phyloP scores from a whole-genome alignment of 352 stramenopile species.

The Globisporangium mamillatum region DNA sequence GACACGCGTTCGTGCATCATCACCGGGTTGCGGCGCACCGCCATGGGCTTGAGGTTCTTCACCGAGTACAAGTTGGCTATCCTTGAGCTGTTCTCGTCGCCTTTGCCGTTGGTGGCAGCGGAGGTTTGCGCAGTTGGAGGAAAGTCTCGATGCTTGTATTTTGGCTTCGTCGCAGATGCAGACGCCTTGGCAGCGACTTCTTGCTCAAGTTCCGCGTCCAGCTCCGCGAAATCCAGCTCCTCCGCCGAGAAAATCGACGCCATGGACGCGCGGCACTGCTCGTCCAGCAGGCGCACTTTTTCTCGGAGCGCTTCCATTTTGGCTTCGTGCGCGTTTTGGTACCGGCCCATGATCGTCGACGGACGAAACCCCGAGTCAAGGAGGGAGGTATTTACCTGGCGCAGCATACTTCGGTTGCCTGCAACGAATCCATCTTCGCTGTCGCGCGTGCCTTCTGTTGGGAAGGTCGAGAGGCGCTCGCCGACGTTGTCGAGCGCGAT shows the following conservation, averaged over 20 bases:
- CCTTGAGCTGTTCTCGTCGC: constrained; percentile 19
- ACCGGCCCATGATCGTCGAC: constrained; percentile 44
- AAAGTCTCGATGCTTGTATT: constrained; percentile 18
- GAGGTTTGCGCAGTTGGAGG: background rate
- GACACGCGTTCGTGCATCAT: constrained; percentile 40
- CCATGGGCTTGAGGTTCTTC: constrained; percentile 14
- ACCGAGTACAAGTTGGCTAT: constrained; percentile 21
- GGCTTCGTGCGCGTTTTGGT: constrained; percentile 36
- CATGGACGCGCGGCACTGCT: constrained; percentile 57
- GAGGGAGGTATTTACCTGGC: constrained; percentile 14
- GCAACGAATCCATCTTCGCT: constrained; percentile 10
- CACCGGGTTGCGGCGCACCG: constrained; percentile 17
- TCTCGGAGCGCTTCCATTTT: constrained; percentile 45
- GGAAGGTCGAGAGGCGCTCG: constrained; percentile 37
- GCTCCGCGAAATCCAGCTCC: constrained; percentile 43
- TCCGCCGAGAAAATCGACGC: constrained; percentile 45
- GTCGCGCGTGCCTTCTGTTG: background rate
- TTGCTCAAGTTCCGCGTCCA: constrained; percentile 19
- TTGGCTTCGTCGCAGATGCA: constrained; percentile 1
- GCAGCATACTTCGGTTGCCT: constrained; percentile 2
- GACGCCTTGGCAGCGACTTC: background rate
- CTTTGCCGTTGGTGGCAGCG: background rate
- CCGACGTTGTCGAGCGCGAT: constrained; percentile 48
- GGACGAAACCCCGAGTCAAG: constrained; percentile 36
- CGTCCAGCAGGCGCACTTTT: constrained; percentile 42